phyloP scores from a whole-genome alignment of 1,284 basidiomycete species.

The Amylostereum areolatum region DNA sequence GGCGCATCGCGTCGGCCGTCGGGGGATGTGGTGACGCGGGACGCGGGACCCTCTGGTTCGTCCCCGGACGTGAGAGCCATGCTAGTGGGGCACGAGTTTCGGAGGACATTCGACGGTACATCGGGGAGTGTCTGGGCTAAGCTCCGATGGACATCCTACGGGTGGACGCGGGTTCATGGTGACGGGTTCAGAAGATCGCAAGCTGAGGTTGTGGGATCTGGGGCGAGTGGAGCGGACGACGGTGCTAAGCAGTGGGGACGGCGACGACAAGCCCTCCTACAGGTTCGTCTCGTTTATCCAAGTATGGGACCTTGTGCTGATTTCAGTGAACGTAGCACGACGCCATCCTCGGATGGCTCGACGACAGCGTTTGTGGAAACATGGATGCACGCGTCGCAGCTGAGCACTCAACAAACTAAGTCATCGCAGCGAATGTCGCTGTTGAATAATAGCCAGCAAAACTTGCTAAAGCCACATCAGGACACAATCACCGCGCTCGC shows the following conservation, averaged over 20 bases:
- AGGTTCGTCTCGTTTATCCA: constrained; percentile 35
- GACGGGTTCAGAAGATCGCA: constrained; percentile 78
- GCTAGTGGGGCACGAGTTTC: constrained; percentile 67
- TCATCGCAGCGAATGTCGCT: constrained; percentile 70
- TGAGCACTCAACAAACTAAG: constrained; percentile 50
- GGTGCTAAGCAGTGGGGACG: constrained; percentile 66
- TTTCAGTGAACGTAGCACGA: constrained; percentile 2
- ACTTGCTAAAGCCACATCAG: constrained; percentile 71
- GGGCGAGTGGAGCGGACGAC: constrained; percentile 63
- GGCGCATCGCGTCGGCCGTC: constrained; percentile 14
- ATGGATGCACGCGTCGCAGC: constrained; percentile 43
- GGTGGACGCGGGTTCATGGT: constrained; percentile 66
- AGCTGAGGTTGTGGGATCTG: constrained; percentile 81
- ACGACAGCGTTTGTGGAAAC: constrained; percentile 53
- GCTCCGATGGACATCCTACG: constrained; percentile 31
- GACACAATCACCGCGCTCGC: constrained; percentile 79
- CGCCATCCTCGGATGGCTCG: constrained; percentile 3
- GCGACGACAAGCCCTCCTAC: constrained; percentile 66
- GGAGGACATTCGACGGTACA: constrained; percentile 55
- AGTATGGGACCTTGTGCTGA: not conserved
- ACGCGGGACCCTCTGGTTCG: constrained; percentile 35
- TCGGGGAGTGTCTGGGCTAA: constrained; percentile 46
- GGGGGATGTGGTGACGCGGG: constrained; percentile 13
- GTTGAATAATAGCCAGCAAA: constrained; percentile 76
- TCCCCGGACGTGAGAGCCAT: constrained; percentile 60